Evolutionary conservation across 768 basidiomycete species (phyloP).

Genomic region (Kwoniella shandongensis): DNA sequence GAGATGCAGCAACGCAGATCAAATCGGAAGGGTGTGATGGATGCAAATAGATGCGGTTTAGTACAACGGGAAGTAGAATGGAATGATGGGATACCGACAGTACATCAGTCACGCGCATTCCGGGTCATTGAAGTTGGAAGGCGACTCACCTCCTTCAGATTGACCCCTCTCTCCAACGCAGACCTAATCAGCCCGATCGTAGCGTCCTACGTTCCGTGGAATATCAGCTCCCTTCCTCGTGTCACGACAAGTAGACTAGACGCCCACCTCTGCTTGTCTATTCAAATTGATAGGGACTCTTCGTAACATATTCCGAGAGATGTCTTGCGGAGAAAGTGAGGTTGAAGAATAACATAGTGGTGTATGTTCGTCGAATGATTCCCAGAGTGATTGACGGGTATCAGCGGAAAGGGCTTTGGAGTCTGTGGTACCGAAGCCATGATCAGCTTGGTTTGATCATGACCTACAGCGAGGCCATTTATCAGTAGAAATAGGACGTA

Average conservation of each 20-base stretch:
- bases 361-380: conserved; percentile 33
- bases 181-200: conserved; percentile 85
- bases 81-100: background rate
- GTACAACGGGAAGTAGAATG: background rate
- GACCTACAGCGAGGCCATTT: background rate
- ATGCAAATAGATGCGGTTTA: background rate
- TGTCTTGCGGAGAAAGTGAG: conserved; percentile 76
- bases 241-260: background rate
- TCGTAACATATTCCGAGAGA: conserved; percentile 86
- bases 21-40: background rate
- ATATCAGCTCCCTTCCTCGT: background rate
- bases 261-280: conserved; percentile 49
- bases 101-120: no score
- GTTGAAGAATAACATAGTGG: conserved; percentile 50
- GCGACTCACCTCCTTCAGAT: conserved; percentile 68
- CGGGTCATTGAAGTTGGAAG: no score
- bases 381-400: conserved; percentile 58
- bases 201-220: conserved; percentile 73
- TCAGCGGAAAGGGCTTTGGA: conserved; percentile 84
- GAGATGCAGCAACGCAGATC: background rate
- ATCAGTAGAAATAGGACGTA: conserved; percentile 50
- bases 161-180: conserved; percentile 74
- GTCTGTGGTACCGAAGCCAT: conserved; percentile 60
- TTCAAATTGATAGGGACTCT: conserved; percentile 75
- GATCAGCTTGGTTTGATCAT: background rate